Evolutionary conservation across 2,329 filamentous ascomycete species (phyloP), one percentile per base, ranked within the genome.

Genomic region (Botrytis squamosa): DNA sequence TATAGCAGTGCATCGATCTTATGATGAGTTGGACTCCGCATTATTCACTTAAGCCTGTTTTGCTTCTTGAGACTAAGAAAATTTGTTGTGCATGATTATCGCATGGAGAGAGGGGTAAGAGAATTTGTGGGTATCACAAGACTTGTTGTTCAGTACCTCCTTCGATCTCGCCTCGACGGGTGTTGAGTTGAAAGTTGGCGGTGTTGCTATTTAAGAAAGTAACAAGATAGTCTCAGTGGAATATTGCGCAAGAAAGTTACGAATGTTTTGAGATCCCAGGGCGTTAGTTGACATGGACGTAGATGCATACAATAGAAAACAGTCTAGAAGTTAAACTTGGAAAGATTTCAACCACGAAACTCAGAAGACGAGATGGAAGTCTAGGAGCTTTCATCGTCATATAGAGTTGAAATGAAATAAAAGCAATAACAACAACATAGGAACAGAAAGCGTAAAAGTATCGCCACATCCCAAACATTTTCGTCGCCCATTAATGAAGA

Each of bases 331-430:
- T 14, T 0, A n/a, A 9, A 14, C 10, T 52, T n/a, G 22, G 10
- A 10, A n/a, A n/a, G 25, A 52, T 4, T n/a, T n/a, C 49, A 14
- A 52, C 49, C n/a, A 49, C 10, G 12, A 10, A 52, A n/a, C 49
- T n/a, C 22, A 52, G 49, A n/a, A 52, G 10, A 52, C 12, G 49
- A 14, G 2, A 52, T 6, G 12, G 20, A 52, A 52, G 12, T 1
- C 10, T n/a, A 4, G 0, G 0, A 14, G 5, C 5, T 52, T 52
- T 52, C 5, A 14, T 6, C 0, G 4, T 5, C 49, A 52, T 14
- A 0, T 3, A 7, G 12, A 14, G 12, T n/a, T n/a, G 25, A 52
- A n/a, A 52, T 2, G 12, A 0, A 0, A n/a, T 4, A 52, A 12
- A 52, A 52, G 4, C 4, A 2, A 52, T 1, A 52, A 52, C 4